Percentiles rank a stretch among this genome's conserved stretches.
These are phyloP conservation scores for Pestalotiopsis sp. DNA, from an alignment of 2,329 filamentous ascomycete genomes.

Conservation along the genomic window DNA sequence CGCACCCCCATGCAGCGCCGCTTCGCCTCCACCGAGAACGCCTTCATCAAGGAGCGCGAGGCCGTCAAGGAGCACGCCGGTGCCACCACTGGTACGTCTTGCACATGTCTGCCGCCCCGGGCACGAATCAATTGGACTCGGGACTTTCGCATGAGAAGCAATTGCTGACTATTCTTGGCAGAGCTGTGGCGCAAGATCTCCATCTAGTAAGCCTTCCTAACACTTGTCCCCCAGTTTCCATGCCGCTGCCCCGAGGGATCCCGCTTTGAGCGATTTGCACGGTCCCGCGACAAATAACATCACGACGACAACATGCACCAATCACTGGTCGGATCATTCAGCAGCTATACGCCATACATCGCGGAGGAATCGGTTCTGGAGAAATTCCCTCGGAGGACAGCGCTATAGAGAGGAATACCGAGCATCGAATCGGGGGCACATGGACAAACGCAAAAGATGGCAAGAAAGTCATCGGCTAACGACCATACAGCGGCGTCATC, in stretches of 20 bases:
- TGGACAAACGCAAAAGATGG: background rate
- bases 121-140: background rate
- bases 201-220: conserved; percentile 74
- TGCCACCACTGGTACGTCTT: conserved; percentile 74
- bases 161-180: conserved; percentile 45
- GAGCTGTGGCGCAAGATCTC: conserved; percentile 96
- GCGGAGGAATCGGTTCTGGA: background rate
- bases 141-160: background rate
- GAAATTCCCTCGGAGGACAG: background rate
- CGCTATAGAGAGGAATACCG: background rate
- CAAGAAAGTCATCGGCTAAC: conserved; percentile 11
- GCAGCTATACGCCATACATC: background rate
- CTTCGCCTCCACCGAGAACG: conserved; percentile 80
- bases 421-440: background rate
- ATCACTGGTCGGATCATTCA: background rate
- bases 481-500: conserved; percentile 64
- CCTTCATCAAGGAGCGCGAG: conserved; percentile 89
- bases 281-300: background rate
- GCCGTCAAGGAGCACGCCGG: conserved; percentile 90
- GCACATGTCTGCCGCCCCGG: background rate
- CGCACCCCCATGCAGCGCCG: conserved; percentile 68
- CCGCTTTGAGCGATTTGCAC: conserved; percentile 12
- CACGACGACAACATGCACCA: conserved; percentile 3
- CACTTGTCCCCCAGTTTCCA: background rate
- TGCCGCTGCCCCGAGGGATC: background rate